phyloP scores from a whole-genome alignment of 345 rosid genomes.

The Geranium brycei region DNA sequence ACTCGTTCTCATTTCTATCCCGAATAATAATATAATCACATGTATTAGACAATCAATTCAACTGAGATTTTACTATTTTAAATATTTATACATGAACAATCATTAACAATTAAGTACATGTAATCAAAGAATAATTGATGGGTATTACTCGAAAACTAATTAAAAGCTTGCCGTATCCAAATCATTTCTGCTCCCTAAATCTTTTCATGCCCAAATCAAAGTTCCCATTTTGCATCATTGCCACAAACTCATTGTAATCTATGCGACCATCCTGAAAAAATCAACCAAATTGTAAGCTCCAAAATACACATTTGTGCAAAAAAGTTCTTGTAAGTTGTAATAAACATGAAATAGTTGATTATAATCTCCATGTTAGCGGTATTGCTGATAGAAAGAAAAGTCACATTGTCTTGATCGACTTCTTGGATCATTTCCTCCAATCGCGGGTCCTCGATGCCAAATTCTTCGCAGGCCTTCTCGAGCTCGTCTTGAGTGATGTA shows the following conservation, averaged over 20 bases:
- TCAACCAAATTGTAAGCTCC: too few relatives aligned
- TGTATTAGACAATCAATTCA: too few relatives aligned
- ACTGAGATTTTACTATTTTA: too few relatives aligned
- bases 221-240: conserved; percentile 16
- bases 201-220: background rate
- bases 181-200: background rate
- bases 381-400: conserved; percentile 6
- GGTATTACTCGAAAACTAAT: too few relatives aligned
- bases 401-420: conserved; percentile 67
- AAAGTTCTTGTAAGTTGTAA: too few relatives aligned
- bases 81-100: too few relatives aligned
- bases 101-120: too few relatives aligned
- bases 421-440: conserved; percentile 45
- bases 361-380: too few relatives aligned
- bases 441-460: conserved; percentile 37
- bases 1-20: too few relatives aligned
- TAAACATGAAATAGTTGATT: too few relatives aligned
- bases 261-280: conserved; percentile 20
- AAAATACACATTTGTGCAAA: background rate
- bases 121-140: too few relatives aligned
- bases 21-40: too few relatives aligned
- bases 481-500: conserved; percentile 59
- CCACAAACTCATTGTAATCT: conserved; percentile 26
- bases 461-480: conserved; percentile 54
- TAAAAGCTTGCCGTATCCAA: background rate